These are phyloP conservation scores for Licmophora abbreviata DNA, from an alignment of 108 stramenopile species.

Conservation along the genomic window DNA sequence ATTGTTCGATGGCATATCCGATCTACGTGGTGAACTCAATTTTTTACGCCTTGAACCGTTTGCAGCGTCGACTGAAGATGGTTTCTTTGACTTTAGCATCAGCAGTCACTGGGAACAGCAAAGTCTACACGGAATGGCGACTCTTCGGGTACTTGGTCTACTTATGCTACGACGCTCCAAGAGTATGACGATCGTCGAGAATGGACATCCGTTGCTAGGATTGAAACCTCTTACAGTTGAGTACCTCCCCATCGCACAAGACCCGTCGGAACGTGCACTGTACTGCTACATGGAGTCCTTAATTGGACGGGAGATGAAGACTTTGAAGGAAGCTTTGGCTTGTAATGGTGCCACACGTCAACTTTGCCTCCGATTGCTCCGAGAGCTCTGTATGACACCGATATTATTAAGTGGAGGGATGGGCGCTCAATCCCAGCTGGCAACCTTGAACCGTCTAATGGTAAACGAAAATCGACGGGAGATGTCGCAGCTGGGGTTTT, in stretches of 20 bases:
- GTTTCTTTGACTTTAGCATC: conserved; percentile 69
- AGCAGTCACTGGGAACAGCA: conserved; percentile 27
- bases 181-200: conserved; percentile 41
- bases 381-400: conserved; percentile 22
- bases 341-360: conserved; percentile 5
- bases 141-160: conserved; percentile 33
- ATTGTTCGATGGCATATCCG: conserved; percentile 55
- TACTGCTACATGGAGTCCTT: conserved; percentile 53
- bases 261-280: conserved; percentile 37
- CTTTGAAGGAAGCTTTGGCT: conserved; percentile 9
- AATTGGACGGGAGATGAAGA: conserved; percentile 15
- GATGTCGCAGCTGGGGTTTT: neutral
- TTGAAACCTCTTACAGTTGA: conserved; percentile 28
- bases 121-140: conserved; percentile 24
- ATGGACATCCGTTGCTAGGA: conserved; percentile 29
- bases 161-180: conserved; percentile 69
- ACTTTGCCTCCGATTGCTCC: conserved; percentile 20
- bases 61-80: conserved; percentile 57
- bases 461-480: conserved; percentile 5
- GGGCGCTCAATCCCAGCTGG: conserved; percentile 15
- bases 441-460: conserved; percentile 10
- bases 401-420: conserved; percentile 24
- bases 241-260: conserved; percentile 36
- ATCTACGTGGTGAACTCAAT: conserved; percentile 72
- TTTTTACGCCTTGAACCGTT: conserved; percentile 74